Base-by-base conservation (phyloP, 345 rosid species). In the Cardamine chenopodiifolia region DNA sequence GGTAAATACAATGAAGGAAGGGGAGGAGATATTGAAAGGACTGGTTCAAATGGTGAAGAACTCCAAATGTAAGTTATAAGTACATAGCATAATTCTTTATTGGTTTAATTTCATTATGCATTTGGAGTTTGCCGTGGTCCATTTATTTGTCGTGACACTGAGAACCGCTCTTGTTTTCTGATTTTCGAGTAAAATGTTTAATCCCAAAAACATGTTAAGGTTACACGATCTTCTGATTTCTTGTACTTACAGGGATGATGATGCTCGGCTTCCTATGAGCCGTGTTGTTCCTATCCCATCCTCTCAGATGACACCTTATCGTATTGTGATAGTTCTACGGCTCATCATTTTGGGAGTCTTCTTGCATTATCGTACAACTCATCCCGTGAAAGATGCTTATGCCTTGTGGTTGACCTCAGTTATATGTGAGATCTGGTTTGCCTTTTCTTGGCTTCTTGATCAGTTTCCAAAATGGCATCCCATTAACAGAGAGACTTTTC, bases 401-500 rank as follows among this genome's bases (percentile, higher is more conserved):
- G 87, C 91, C 1, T 44, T 93, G 79, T 93, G 98, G 98, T 59
- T 93, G 29, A 89, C 87, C 62, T 93, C 98, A 6, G 96, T 93
- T 78, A 93, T 93, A 57, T 93, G 98, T 79, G 98, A 93, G 92
- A 84, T 93, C 71, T 93, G 97, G 98, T 93, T 93, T 86, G 98
- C 98, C 60, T 81, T 91, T 80, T 93, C 97, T 47, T 93, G 98
- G 98, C 92, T 93, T 78, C 85, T 93, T 70, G 98, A 93, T 85
- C 98, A 93, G 85, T 93, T 93, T 76, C 98, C 98, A 55, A 93
- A 93, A 77, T 93, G 98, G 98, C 86, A 17, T 49, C 98, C 98
- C 25, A 75, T 91, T 77, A 93, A 91, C 77, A 92, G 98, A 1
- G 98, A 94, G 82, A 94, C 98, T 22, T 91, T 78, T 79, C 92